Conservation (phyloP, 2,329 filamentous ascomycete genomes). For the Claviceps purpurea region DNA sequence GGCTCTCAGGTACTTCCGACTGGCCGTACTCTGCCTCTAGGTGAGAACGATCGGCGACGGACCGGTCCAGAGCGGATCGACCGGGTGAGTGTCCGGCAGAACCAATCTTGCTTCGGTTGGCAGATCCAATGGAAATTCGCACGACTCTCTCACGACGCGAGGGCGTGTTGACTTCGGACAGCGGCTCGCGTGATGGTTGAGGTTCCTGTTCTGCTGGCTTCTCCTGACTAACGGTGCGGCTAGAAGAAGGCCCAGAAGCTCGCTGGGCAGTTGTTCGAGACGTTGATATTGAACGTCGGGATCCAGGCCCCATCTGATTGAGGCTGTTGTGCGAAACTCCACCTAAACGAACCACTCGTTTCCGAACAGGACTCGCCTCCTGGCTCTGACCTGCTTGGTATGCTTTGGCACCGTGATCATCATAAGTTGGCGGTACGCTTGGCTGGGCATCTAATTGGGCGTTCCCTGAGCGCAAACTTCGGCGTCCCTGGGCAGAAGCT, state of each 20-base stretch:
- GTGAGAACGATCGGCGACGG: constrained; percentile 19
- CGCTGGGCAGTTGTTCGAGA: constrained; percentile 20
- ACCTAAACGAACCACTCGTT: constrained; percentile 44
- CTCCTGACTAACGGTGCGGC: constrained; percentile 28
- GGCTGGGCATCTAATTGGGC: constrained; percentile 28
- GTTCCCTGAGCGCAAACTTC: constrained; percentile 35
- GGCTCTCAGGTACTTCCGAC: constrained; percentile 35
- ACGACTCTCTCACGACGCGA: constrained; percentile 37
- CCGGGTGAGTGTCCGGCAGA: constrained; percentile 25
- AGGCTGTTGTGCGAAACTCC: constrained; percentile 33
- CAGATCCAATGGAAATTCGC: constrained; percentile 39
- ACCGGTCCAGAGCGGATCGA: constrained; percentile 21
- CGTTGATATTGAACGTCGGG: constrained; percentile 37
- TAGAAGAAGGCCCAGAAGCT: constrained; percentile 18
- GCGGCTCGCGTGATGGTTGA: constrained; percentile 20
- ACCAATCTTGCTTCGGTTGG: constrained; percentile 23
- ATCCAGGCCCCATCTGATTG: constrained; percentile 25
- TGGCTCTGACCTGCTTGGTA: constrained; percentile 18
- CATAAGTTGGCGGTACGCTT: constrained; percentile 15
- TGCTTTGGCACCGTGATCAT: constrained; percentile 7
- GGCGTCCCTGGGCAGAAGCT: constrained; percentile 25
- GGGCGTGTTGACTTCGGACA: constrained; percentile 39
- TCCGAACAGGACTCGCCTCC: constrained; percentile 40
- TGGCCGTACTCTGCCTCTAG: constrained; percentile 32
- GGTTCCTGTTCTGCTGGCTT: constrained; percentile 26